These are phyloP conservation scores for Allium sativum DNA, from an alignment of 106 monocot species.

Conservation along the genomic window DNA sequence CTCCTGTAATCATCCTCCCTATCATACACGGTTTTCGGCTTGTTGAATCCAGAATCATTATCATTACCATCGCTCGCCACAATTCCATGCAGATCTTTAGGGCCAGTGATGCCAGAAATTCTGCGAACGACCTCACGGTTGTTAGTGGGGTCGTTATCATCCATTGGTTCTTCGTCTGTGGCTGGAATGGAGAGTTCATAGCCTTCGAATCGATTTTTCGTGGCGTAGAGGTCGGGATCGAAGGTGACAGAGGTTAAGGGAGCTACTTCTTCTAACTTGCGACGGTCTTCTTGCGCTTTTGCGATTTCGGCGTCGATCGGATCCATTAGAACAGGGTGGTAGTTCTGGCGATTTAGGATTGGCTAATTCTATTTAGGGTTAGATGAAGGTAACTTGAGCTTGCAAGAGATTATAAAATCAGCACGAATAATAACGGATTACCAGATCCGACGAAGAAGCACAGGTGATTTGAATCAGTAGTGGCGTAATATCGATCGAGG, in stretches of 20 bases:
- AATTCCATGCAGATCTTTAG: conserved; percentile 39
- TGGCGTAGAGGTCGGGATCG: conserved; percentile 85
- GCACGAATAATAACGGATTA: too few species aligned
- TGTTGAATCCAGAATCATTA: conserved; percentile 37
- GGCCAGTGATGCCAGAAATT: conserved; percentile 71
- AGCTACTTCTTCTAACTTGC: conserved; percentile 72
- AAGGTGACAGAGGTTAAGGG: conserved; percentile 59
- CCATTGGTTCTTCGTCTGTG: conserved; percentile 50
- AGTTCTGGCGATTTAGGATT: too few species aligned
- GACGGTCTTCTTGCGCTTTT: conserved; percentile 71
- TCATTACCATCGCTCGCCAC: conserved; percentile 26
- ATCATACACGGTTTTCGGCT: conserved; percentile 64
- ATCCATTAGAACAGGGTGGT: conserved; percentile 22
- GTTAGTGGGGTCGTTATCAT: conserved; percentile 30
- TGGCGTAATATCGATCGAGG: too few species aligned
- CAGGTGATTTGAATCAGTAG: too few species aligned
- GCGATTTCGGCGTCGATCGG: conserved; percentile 56
- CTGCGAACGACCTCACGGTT: conserved; percentile 40
- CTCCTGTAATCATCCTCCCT: conserved; percentile 85
- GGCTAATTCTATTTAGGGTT: too few species aligned
- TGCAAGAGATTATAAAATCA: too few species aligned
- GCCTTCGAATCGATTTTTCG: conserved; percentile 64
- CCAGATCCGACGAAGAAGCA: too few species aligned
- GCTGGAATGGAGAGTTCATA: conserved; percentile 78
- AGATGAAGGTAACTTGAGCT: too few species aligned